Base-by-base conservation (phyloP, 495 filamentous ascomycete species). In the Daldinia bambusicola region DNA sequence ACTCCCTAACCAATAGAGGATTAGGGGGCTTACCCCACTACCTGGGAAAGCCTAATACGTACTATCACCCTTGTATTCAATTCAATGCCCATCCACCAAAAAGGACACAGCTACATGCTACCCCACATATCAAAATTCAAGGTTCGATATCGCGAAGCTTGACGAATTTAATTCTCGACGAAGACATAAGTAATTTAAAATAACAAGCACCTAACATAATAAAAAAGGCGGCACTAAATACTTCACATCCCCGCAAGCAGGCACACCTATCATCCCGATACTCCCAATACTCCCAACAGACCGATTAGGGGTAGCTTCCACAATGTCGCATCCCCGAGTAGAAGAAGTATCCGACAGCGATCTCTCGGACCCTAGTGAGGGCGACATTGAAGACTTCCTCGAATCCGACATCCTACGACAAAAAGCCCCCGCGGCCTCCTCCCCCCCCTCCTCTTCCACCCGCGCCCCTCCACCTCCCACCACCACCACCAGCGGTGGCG, bases 321-420 rank as follows among this genome's bases (percentile, higher is more conserved):
- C 75, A 36, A 97, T 97, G 94, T 92, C 93, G 38, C 85, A 94
- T 80, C 88, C 94, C 52, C 90, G 89, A 48, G 88, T 98, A 76
- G 95, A 98, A 85, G 95, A 97, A 80, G 88, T 97, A 62, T 90
- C 87, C 65, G 92, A 93, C 77, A 87, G 86, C 59, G 87, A 89
- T 66, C 87, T 90, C 76, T 89, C 92, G 22, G 93, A 94, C 77
- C 92, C 93, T 55, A 87, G 87, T 55, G 90, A 93, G 63, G 85
- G 82, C 71, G 87, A 91, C 80, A 86, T 90, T 63, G 80, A 84
- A 74, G 85, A 88, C 76, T 86, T 87, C 63, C 76, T 76, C 61
- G 83, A 84, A 36, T 72, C 77, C 43, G 82, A 85, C 77, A 85
- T 85, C 75, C 64, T 85, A 2, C 13, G 75, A 8, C 66, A 55